Conservation (phyloP, 805 yeast species). For the Lipomyces spencermartinsiae region DNA sequence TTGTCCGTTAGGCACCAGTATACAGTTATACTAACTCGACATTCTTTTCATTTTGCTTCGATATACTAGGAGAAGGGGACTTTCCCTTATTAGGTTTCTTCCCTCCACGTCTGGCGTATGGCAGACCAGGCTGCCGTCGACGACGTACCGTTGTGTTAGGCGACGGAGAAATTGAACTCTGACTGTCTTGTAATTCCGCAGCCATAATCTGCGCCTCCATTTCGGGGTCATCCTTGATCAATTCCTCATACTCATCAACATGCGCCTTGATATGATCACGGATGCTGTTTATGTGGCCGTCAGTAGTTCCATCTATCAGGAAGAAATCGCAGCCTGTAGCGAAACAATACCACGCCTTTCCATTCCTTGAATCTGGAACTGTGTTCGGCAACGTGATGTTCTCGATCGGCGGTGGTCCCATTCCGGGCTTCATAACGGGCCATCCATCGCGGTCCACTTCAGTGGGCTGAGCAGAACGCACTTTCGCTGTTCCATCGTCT, state of each 20-base stretch:
- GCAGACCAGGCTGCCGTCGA: too few species aligned
- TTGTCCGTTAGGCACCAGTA: too few species aligned
- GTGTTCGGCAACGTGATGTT: neutral
- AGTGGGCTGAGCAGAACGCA: too few species aligned
- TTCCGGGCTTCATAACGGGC: neutral
- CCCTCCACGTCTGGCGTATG: too few species aligned
- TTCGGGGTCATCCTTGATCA: neutral
- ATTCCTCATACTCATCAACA: neutral
- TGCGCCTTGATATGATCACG: neutral
- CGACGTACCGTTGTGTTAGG: too few species aligned
- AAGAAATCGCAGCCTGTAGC: neutral
- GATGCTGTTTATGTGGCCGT: neutral
- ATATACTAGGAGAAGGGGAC: neutral
- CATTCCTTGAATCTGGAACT: neutral
- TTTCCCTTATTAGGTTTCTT: too few species aligned
- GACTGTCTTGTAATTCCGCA: neutral
- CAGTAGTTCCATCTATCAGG: neutral
- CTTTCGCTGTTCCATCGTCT: too few species aligned
- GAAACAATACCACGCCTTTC: neutral
- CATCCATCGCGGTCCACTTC: neutral
- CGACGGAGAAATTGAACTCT: too few species aligned
- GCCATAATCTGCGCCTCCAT: neutral
- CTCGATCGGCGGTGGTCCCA: constrained; percentile 1
- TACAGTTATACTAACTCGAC: neutral
- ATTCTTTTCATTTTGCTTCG: neutral